Percentiles rank a stretch among this genome's conserved stretches.
phyloP scores from a whole-genome alignment of 2,329 filamentous ascomycete genomes.

The Fusarium tjaetaba region DNA sequence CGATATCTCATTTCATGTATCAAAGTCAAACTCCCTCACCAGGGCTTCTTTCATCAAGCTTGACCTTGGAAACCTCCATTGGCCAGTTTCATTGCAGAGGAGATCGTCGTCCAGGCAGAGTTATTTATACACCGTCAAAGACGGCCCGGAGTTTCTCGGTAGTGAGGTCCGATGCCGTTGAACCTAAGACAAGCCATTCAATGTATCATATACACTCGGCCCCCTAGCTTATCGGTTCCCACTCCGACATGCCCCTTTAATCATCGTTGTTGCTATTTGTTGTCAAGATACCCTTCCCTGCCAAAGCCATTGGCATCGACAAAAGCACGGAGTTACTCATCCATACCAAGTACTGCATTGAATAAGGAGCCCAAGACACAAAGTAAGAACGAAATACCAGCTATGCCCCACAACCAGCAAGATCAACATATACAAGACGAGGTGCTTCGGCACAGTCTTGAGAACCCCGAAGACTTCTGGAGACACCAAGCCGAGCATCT shows the following conservation, averaged over 20 bases:
- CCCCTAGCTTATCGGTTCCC: constrained; percentile 13
- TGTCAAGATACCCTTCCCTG: not conserved
- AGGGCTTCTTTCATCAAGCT: not conserved
- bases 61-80: not conserved
- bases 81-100: not conserved
- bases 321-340: constrained; percentile 5
- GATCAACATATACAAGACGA: constrained; percentile 58
- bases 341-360: not conserved
- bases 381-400: not conserved
- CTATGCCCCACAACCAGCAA: constrained; percentile 29
- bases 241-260: constrained; percentile 1
- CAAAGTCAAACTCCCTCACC: not conserved
- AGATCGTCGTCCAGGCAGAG: constrained; percentile 14
- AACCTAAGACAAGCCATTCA: constrained; percentile 22
- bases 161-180: constrained; percentile 24
- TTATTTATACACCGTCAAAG: constrained; percentile 2
- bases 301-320: not conserved
- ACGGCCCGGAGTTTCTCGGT: constrained; percentile 13
- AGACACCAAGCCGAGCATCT: constrained; percentile 76
- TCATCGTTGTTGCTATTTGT: not conserved
- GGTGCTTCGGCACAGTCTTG: constrained; percentile 66
- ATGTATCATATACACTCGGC: not conserved
- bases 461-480: constrained; percentile 81
- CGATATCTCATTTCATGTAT: not conserved
- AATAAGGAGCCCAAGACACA: not conserved